Evolutionary conservation across 2,329 filamentous ascomycete species (phyloP), one percentile per base, ranked within the genome.

Genomic region (Paramyrothecium roridum): DNA sequence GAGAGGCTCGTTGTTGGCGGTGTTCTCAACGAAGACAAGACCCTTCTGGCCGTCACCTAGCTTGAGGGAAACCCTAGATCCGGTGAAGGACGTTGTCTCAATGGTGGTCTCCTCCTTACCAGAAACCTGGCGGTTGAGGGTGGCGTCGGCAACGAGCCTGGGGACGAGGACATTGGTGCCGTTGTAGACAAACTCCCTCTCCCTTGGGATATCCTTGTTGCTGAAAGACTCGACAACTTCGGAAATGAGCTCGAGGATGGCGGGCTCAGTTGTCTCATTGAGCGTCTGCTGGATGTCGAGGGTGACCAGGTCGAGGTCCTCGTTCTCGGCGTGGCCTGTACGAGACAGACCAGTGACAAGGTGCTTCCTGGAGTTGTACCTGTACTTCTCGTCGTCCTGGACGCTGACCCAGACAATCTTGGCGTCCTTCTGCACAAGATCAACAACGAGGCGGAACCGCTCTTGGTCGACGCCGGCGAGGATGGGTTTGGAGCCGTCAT

Each of bases 231-330:
- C 19, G 21, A 57, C 30, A 21, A 57, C 46, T 8, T 55, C 30
- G 26, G 53, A 49, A 3, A 57, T 23, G 3, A 57, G 48, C 20
- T 54, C 17, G 45, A 52, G 43, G 30, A 57, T 43, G 8, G 19
- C 48, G 19, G 34, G 22, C n/a, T 50, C 12, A 26, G 48, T 49
- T 7, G 7, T 50, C 21, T 40, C 21, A 48, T 30, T 23, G 17
- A 56, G 48, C 21, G 37, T 56, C 48, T 56, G 55, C 40, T 58
- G 56, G 11, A 58, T 30, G 50, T 58, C 54, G 34, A 58, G 45
- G 17, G 56, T 58, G 19, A 58, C 54, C 50, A 55, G 43, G 16
- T 58, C 46, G n/a, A 58, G 56, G 46, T 52, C 23, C 40, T 53
- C 50, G 33, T 58, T 58, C 50, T 58, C 54, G 4, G 51, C 45